Evolutionary conservation across 2,329 filamentous ascomycete genomes (phyloP), one percentile per base, ranked within the genome.

Genomic region (Nakataea oryzae): DNA sequence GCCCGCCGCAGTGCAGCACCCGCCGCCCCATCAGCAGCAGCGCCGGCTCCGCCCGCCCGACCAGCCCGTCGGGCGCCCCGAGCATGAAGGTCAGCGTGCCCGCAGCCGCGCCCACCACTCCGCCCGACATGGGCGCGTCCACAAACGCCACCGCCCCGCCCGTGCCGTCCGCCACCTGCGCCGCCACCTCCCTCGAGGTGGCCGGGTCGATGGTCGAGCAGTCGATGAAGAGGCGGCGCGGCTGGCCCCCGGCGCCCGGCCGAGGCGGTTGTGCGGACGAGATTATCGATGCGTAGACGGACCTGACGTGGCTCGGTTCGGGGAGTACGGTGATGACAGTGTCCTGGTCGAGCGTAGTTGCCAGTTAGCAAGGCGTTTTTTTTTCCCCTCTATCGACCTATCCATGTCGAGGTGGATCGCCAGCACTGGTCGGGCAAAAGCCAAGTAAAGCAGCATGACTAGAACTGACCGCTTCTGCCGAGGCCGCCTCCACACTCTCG

Each of bases 51-150:
- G 90, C 80, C 13, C 84, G 82, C 1, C 85, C 75, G 1, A 95
- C 79, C 0, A 90, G 73, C 1, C 85, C 75, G 1, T 95, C 79
- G 0, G 90, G 73, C 4, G 78, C 71, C 0, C 95, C 95, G 62
- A 97, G 86, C 95, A 99, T 97, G 74, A 99, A 99, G 0, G 93
- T 96, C 63, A 99, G 79, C 0, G 91, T 93, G 41, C 89, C 95
- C 14, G 91, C 91, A 7, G 86, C 81, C 13, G 95, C 95, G 56
- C 93, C 95, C 6, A 97, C 91, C 0, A 97, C 93, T 60, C 95
- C 95, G 58, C 95, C 95, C 0, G 93, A 97, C 88, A 99, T 96
- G 57, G 95, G 95, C 3, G 95, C 93, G 72, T 99, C 95, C 63
- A 97, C 87, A 70, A 97, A 97, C 61, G 81, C 82, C 1, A 85